Evolutionary conservation across 495 filamentous ascomycete species (phyloP), one percentile per base, ranked within the genome.

Genomic region (Lineolata rhizophorae): DNA sequence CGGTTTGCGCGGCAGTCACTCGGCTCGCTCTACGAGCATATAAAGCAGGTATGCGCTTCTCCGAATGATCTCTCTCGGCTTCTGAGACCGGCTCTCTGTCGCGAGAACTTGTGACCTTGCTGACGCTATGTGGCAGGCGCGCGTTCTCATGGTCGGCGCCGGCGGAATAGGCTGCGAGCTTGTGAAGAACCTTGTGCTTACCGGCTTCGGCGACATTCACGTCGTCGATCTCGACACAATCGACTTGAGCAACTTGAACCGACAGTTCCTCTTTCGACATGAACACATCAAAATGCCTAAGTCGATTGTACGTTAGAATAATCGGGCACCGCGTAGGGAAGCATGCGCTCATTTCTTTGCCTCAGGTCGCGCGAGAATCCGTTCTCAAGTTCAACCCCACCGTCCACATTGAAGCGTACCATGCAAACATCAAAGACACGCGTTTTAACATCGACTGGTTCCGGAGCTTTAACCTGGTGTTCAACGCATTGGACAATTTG

Each of bases 281-380:
- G 83, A 95, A 46, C 87, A 99, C 46, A 94, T 99, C 54, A 93
- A 93, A 49, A 93, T 93, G 47, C 67, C 87, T 4, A 99, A 99
- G 48, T 85, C 87, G 37, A 56, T 92, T 55, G 87, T 91, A 60
- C 41, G 75, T 19, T 8, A n/a, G n/a, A n/a, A n/a, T n/a, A n/a
- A n/a, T n/a, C n/a, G n/a, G n/a, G n/a, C n/a, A n/a, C n/a, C n/a
- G n/a, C n/a, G n/a, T n/a, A n/a, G n/a, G n/a, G n/a, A n/a, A n/a
- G n/a, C n/a, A n/a, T n/a, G n/a, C n/a, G n/a, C n/a, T n/a, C n/a
- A n/a, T n/a, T n/a, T n/a, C n/a, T n/a, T n/a, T n/a, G n/a, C n/a
- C n/a, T 5, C 51, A 92, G 82, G 80, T 97, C 31, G 87, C 87
- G 18, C 95, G 85, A 49, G 87, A 94, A 38, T 78, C 76, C 12